Evolutionary conservation across 495 filamentous ascomycete genomes (phyloP).

Genomic region (Trichoderma asperelloides): DNA sequence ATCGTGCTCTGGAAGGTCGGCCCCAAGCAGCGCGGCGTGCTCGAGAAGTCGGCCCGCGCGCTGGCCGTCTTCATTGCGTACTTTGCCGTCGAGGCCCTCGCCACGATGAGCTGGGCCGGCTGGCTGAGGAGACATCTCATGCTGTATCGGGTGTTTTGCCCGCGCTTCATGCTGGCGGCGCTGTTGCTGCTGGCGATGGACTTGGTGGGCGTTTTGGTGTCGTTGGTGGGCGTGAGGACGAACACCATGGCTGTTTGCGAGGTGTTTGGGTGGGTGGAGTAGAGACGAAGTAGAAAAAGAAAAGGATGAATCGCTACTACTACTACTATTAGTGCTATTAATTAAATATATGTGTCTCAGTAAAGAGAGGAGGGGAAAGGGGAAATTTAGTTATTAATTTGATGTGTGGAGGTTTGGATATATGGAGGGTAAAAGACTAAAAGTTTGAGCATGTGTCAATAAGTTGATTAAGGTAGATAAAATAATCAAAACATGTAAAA

Average conservation of each 20-base stretch:
- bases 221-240: slow-evolving; percentile 58
- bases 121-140: slow-evolving; percentile 84
- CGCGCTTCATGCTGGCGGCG: slow-evolving; percentile 79
- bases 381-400: neutral
- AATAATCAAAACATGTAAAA: neutral
- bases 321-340: neutral
- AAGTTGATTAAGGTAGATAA: no score
- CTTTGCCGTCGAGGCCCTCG: slow-evolving; percentile 68
- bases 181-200: slow-evolving; percentile 67
- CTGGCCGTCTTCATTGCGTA: slow-evolving; percentile 67
- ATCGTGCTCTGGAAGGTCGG: slow-evolving; percentile 76
- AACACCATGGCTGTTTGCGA: slow-evolving; percentile 72
- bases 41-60: slow-evolving; percentile 62
- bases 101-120: slow-evolving; percentile 82
- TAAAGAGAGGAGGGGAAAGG: neutral
- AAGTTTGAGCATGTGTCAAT: no score
- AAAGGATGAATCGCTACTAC: neutral
- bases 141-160: slow-evolving; percentile 92
- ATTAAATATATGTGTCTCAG: neutral
- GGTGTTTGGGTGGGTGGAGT: slow-evolving; percentile 73
- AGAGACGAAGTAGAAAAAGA: no score
- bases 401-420: neutral
- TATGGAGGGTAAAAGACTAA: neutral
- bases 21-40: slow-evolving; percentile 46
- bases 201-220: slow-evolving; percentile 57